Evolutionary conservation across 2,329 filamentous ascomycete species (phyloP).

Genomic region (Hysterium pulicare): DNA sequence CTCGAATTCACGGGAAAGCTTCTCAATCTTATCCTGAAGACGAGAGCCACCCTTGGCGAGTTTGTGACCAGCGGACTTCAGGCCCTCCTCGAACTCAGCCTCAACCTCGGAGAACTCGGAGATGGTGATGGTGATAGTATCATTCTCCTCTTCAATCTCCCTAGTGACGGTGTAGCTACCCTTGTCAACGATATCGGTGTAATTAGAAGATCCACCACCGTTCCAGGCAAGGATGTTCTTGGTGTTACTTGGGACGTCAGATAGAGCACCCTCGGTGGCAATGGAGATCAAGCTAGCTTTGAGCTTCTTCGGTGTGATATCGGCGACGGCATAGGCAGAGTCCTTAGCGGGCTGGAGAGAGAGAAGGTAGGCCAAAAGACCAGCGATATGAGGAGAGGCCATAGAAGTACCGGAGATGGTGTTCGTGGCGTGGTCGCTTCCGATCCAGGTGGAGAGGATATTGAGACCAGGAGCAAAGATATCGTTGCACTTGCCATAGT

Average conservation of each 20-base stretch:
- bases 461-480: conserved; percentile 97
- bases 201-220: conserved; percentile 92
- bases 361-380: conserved; percentile 95
- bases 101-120: conserved; percentile 31
- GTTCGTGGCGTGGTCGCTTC: conserved; percentile 93
- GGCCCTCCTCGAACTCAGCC: conserved; percentile 34
- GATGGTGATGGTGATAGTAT: conserved; percentile 35
- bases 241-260: conserved; percentile 80
- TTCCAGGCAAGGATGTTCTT: conserved; percentile 98
- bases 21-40: conserved; percentile 48
- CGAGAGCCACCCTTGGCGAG: conserved; percentile 33
- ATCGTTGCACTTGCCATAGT: conserved; percentile 98
- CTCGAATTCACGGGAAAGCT: conserved; percentile 43
- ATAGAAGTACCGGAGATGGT: conserved; percentile 99
- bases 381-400: conserved; percentile 95
- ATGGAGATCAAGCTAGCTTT: conserved; percentile 85
- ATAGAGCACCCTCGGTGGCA: conserved; percentile 73
- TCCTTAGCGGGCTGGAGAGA: conserved; percentile 88
- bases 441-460: conserved; percentile 98
- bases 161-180: conserved; percentile 63
- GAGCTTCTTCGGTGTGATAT: conserved; percentile 89
- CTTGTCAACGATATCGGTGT: conserved; percentile 71
- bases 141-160: conserved; percentile 37
- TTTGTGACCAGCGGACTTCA: conserved; percentile 36
- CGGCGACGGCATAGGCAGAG: conserved; percentile 85